Conservation (phyloP, 140 eudicot genomes). For the Cichorium intybus region DNA sequence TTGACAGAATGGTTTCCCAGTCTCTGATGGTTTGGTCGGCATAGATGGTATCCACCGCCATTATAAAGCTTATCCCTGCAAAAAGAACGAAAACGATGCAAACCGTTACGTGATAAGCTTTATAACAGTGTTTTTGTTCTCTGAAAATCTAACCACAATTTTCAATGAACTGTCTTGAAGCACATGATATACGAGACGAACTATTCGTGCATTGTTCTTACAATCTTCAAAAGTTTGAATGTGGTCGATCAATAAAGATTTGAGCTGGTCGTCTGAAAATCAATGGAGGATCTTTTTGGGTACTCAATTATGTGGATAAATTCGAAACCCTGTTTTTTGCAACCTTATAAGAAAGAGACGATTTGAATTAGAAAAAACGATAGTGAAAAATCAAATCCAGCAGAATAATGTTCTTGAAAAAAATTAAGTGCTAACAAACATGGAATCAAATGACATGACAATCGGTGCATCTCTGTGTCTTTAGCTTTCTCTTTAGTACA, state of each 20-base stretch:
- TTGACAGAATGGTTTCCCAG: slow-evolving; percentile 36
- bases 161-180: slow-evolving; percentile 14
- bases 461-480: slow-evolving; percentile 19
- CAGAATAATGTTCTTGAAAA: not conserved
- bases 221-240: slow-evolving; percentile 18
- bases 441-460: slow-evolving; percentile 27
- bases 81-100: slow-evolving; percentile 1
- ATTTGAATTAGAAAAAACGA: not conserved
- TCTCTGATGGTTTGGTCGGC: slow-evolving; percentile 31
- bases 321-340: slow-evolving; percentile 4
- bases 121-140: no score
- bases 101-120: not conserved
- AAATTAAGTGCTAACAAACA: not conserved
- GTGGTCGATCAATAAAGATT: slow-evolving; percentile 11
- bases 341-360: not conserved
- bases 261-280: slow-evolving; percentile 11
- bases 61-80: not conserved
- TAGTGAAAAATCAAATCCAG: not conserved
- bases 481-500: slow-evolving; percentile 23
- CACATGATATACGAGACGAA: slow-evolving; percentile 26
- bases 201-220: slow-evolving; percentile 15
- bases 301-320: no score
- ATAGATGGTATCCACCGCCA: slow-evolving; percentile 23
- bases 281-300: no score
- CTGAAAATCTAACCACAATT: slow-evolving; percentile 25